Base-by-base conservation (phyloP, 129 eudicot species). In the Kitagawia praeruptora region DNA sequence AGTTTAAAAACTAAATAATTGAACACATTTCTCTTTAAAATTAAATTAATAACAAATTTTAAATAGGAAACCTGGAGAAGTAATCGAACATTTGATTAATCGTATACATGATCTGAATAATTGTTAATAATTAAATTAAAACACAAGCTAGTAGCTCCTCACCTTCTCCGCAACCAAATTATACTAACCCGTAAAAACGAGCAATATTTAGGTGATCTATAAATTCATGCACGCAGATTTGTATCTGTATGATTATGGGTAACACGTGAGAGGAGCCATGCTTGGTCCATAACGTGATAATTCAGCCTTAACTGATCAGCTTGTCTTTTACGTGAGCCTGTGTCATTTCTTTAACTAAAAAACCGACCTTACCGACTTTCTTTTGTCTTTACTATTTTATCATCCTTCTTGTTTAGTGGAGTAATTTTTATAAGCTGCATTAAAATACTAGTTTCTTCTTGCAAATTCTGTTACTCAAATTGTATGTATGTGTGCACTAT, bases 211-310 rank as follows among this genome's bases (percentile, higher is more conserved):
- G 63, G 63, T 5, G 6, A 54, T 19, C n/a, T 54, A 21, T 4
- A 23, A 6, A 23, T 58, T 58, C 23, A 67, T 67, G 41, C 19
- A 66, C 40, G 31, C 0, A 66, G n/a, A n/a, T n/a, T n/a, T n/a
- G n/a, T 16, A 28, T 27, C 31, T 27, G 42, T 31, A 67, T 28
- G 6, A 34, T 34, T 28, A 69, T 70, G 44, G 23, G n/a, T 6
- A 15, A 46, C 77, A 79, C 82, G 70, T 79, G 82, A 49, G 38
- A 1, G 37, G 77, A 45, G 77, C 84, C 80, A 76, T 75, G 69
- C 69, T 81, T 8, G 70, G 77, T 44, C 84, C 80, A 81, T 81
- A 75, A 81, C 80, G 80, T 46, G 80, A 75, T 6, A n/a, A 40
- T 44, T 41, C 69, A 61, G 34, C 15, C 0, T n/a, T 3, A 25